Percentiles rank a stretch among this genome's conserved stretches.
phyloP scores from a whole-genome alignment of 495 filamentous ascomycete species.

The Trichoderma gamsii region DNA sequence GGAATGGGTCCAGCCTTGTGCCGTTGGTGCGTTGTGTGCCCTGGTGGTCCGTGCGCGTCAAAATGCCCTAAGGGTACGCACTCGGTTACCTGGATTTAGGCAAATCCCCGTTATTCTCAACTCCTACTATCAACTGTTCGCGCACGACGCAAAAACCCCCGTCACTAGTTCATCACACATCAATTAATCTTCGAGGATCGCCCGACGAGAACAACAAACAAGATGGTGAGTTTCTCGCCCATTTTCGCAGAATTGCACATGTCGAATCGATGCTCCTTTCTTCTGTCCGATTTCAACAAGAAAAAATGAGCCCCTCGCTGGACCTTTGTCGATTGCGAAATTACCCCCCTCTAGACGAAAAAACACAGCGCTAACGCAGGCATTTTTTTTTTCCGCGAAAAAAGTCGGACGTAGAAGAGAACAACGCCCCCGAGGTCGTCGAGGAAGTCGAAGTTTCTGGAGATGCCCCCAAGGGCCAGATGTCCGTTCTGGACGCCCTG shows the following conservation, averaged over 20 bases:
- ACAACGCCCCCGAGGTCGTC: slow-evolving; percentile 64
- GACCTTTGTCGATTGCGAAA: slow-evolving; percentile 2
- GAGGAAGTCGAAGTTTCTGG: slow-evolving; percentile 89
- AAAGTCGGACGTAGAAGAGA: slow-evolving; percentile 70
- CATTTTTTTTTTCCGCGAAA: not conserved
- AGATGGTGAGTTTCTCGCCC: slow-evolving; percentile 44
- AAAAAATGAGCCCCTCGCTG: slow-evolving; percentile 4
- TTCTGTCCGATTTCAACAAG: not conserved
- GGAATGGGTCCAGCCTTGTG: not conserved
- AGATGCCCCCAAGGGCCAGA: slow-evolving; percentile 82
- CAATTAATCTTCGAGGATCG: slow-evolving; percentile 50
- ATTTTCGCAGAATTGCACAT: not conserved
- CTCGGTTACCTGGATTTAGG: slow-evolving; percentile 13
- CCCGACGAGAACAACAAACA: slow-evolving; percentile 42
- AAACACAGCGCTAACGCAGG: slow-evolving; percentile 1
- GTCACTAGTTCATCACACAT: slow-evolving; percentile 15
- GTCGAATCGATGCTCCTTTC: not conserved
- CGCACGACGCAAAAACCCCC: slow-evolving; percentile 12
- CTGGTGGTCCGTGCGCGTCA: slow-evolving; percentile 19
- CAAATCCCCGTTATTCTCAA: slow-evolving; percentile 14
- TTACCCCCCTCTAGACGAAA: not conserved
- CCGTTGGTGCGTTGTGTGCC: slow-evolving; percentile 16
- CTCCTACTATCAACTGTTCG: not conserved
- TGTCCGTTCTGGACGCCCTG: slow-evolving; percentile 95
- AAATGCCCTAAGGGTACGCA: slow-evolving; percentile 21